Conservation (phyloP, 768 basidiomycete species). For the Lentinula sp. region DNA sequence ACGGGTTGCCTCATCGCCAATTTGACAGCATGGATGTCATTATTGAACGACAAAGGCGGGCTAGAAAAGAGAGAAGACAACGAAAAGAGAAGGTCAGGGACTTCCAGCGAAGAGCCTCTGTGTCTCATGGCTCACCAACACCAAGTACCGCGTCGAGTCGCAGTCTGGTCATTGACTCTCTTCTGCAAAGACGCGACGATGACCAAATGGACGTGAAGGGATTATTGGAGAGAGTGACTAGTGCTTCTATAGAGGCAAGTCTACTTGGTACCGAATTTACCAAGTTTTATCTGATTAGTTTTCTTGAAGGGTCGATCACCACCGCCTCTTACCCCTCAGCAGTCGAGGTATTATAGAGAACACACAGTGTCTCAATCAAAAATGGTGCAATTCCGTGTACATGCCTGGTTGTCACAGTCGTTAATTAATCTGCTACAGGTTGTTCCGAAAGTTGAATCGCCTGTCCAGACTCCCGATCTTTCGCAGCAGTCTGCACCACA, state of each 20-base stretch:
- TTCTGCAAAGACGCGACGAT: constrained; percentile 53
- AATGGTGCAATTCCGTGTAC: constrained; percentile 24
- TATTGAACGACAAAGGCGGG: constrained; percentile 64
- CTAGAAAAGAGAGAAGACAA: constrained; percentile 44
- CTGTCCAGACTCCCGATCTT: constrained; percentile 30
- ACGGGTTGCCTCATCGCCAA: constrained; percentile 41
- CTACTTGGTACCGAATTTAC: constrained; percentile 17
- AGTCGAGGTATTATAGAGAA: constrained; percentile 56
- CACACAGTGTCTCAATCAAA: constrained; percentile 28
- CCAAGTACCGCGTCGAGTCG: constrained; percentile 44
- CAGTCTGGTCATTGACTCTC: constrained; percentile 38
- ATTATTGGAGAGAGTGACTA: constrained; percentile 22
- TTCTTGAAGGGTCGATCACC: constrained; percentile 21
- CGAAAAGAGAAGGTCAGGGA: constrained; percentile 45
- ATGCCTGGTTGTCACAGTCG: constrained; percentile 7
- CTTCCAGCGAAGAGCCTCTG: constrained; percentile 21
- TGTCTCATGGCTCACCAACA: constrained; percentile 39
- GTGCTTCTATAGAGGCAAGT: constrained; percentile 34
- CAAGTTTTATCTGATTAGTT: constrained; percentile 11
- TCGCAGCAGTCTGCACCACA: constrained; percentile 19
- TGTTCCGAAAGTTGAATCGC: constrained; percentile 36
- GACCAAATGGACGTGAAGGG: constrained; percentile 28
- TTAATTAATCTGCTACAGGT: neutral
- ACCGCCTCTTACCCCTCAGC: constrained; percentile 52
- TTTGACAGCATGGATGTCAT: constrained; percentile 76